Evolutionary conservation across 495 filamentous ascomycete genomes (phyloP).

Genomic region (Xylaria curta): DNA sequence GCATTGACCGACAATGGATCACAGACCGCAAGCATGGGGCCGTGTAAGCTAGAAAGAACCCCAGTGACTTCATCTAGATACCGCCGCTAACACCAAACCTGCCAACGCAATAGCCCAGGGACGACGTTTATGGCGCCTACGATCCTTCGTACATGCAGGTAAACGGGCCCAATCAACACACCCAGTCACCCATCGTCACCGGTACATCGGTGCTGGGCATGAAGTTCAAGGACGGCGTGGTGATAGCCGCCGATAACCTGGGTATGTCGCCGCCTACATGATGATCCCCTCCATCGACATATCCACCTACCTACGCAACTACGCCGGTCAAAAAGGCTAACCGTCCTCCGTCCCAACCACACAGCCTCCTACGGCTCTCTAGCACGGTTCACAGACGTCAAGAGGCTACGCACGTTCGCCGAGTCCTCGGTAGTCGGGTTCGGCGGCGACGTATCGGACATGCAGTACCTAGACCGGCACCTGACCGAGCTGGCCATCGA

Average conservation of each 20-base stretch:
- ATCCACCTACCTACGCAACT: neutral
- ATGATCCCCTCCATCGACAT: neutral
- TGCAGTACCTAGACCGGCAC: conserved; percentile 95
- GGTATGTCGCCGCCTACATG: conserved; percentile 58
- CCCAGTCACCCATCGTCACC: conserved; percentile 89
- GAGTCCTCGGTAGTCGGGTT: conserved; percentile 80
- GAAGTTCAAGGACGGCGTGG: conserved; percentile 95
- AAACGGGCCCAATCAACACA: conserved; percentile 77
- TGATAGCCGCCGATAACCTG: conserved; percentile 95
- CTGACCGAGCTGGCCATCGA: conserved; percentile 83
- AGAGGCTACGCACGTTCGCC: conserved; percentile 84
- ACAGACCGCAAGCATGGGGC: conserved; percentile 94
- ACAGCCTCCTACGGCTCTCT: conserved; percentile 96
- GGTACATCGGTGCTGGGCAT: conserved; percentile 93
- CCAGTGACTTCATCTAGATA: neutral
- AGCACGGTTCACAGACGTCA: conserved; percentile 94
- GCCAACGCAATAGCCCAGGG: conserved; percentile 70
- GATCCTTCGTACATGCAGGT: conserved; percentile 79
- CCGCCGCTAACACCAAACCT: conserved; percentile 27
- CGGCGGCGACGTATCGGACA: conserved; percentile 94
- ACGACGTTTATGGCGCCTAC: conserved; percentile 95
- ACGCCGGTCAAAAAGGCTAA: conserved; percentile 12
- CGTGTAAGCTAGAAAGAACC: conserved; percentile 67
- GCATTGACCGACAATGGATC: conserved; percentile 72
- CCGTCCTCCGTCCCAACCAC: conserved; percentile 26